These are phyloP conservation scores for Chalaropsis ovoidea DNA, from an alignment of 2,329 filamentous ascomycete species.

Conservation along the genomic window DNA sequence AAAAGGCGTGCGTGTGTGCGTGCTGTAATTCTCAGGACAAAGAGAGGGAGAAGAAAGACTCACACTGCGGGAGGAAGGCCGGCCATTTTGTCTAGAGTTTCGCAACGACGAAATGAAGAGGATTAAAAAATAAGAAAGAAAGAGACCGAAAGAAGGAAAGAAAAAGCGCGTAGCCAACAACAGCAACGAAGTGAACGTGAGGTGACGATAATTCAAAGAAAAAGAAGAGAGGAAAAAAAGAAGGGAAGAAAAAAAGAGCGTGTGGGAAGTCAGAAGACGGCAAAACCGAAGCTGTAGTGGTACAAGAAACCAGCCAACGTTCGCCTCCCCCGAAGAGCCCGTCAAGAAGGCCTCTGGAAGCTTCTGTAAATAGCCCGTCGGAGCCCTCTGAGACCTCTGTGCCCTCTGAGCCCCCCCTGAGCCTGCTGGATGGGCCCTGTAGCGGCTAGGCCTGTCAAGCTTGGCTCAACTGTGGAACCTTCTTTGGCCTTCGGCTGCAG, in stretches of 20 bases:
- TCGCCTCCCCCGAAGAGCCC: not conserved
- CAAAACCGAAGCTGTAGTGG: not conserved
- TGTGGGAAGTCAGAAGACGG: not conserved
- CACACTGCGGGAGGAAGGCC: conserved; percentile 27
- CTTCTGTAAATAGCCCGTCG: not conserved
- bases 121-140: conserved; percentile 5
- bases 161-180: conserved; percentile 3
- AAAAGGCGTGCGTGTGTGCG: too few relatives aligned
- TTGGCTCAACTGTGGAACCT: not conserved
- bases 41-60: conserved; percentile 17
- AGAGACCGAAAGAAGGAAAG: not conserved
- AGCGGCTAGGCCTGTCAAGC: not conserved
- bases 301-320: not conserved
- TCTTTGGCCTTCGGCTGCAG: not conserved
- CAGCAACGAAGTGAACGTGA: conserved; percentile 2
- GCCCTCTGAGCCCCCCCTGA: too few relatives aligned
- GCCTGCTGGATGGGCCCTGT: not conserved
- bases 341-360: not conserved
- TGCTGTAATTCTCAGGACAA: not conserved
- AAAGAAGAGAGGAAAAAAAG: not conserved
- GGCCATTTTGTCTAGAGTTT: conserved; percentile 25
- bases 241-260: not conserved
- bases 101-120: not conserved
- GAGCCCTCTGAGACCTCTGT: not conserved
- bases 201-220: not conserved